phyloP scores from a whole-genome alignment of 192 early-diverging fungal species.

The Kappamyces sp. region DNA sequence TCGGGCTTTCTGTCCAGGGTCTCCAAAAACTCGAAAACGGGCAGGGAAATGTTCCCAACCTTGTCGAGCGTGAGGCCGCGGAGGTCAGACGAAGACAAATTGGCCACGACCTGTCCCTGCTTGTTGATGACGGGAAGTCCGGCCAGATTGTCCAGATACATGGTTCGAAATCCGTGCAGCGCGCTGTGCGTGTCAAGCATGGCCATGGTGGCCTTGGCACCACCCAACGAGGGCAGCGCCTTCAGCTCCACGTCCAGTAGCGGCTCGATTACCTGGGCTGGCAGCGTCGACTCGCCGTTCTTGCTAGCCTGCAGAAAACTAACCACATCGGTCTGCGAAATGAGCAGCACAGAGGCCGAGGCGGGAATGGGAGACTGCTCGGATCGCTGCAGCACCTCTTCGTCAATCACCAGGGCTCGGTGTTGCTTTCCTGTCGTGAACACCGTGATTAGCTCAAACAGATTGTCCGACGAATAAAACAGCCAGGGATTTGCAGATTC shows the following conservation, averaged over 20 bases:
- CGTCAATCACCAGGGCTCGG: slow-evolving; percentile 39
- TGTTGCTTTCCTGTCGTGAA: slow-evolving; percentile 31
- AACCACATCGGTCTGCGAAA: slow-evolving; percentile 20
- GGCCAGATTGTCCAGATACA: slow-evolving; percentile 40
- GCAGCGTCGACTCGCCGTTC: neutral
- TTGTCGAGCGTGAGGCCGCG: slow-evolving; percentile 59
- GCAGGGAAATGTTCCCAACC: slow-evolving; percentile 50
- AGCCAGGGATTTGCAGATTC: slow-evolving; percentile 36
- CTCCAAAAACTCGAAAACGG: slow-evolving; percentile 61
- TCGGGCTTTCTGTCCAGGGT: slow-evolving; percentile 33
- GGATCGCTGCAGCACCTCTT: slow-evolving; percentile 19
- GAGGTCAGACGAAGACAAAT: slow-evolving; percentile 68
- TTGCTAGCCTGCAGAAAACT: slow-evolving; percentile 5
- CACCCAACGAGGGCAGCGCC: neutral
- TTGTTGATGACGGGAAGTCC: slow-evolving; percentile 62
- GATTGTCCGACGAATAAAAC: slow-evolving; percentile 29
- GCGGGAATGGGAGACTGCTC: slow-evolving; percentile 12
- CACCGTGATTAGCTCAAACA: slow-evolving; percentile 34
- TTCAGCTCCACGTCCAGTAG: slow-evolving; percentile 5
- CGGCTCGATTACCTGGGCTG: slow-evolving; percentile 9
- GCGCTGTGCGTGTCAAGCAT: slow-evolving; percentile 32
- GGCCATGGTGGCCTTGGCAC: slow-evolving; percentile 22
- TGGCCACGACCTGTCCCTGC: slow-evolving; percentile 49
- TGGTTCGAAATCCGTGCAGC: slow-evolving; percentile 35
- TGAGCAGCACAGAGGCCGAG: slow-evolving; percentile 11